Evolutionary conservation across 345 rosid genomes (phyloP).

Genomic region (Turnera subulata): DNA sequence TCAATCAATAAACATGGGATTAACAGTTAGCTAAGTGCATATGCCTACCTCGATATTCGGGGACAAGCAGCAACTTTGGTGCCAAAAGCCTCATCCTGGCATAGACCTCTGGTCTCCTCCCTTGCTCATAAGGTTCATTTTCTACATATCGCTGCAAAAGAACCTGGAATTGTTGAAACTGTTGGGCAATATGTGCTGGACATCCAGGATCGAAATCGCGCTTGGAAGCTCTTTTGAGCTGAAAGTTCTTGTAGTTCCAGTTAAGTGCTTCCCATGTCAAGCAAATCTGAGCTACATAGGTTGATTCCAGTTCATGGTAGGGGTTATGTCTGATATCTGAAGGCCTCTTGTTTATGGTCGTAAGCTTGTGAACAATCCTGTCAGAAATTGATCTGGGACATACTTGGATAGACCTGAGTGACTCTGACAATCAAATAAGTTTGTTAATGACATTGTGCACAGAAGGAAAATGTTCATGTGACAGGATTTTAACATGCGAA

Average conservation of each 20-base stretch:
- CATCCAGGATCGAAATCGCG: slow-evolving; percentile 60
- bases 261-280: slow-evolving; percentile 95
- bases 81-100: slow-evolving; percentile 92
- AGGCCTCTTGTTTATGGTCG: slow-evolving; percentile 50
- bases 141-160: slow-evolving; percentile 82
- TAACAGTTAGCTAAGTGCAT: too few relatives aligned
- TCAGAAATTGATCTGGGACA: slow-evolving; percentile 88
- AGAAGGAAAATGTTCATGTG: not conserved
- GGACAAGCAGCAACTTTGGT: slow-evolving; percentile 87
- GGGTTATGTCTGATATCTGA: slow-evolving; percentile 61
- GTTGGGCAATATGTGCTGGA: slow-evolving; percentile 75
- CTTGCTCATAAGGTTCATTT: slow-evolving; percentile 96
- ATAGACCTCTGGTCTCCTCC: slow-evolving; percentile 84
- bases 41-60: slow-evolving; percentile 76
- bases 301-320: slow-evolving; percentile 75
- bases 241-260: slow-evolving; percentile 88
- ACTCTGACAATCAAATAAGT: slow-evolving; percentile 40
- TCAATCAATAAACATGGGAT: too few relatives aligned
- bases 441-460: not conserved
- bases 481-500: not conserved
- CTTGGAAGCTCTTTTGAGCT: slow-evolving; percentile 47
- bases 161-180: slow-evolving; percentile 91
- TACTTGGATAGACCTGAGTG: slow-evolving; percentile 69
- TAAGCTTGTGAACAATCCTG: slow-evolving; percentile 70
- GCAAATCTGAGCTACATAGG: slow-evolving; percentile 91